Evolutionary conservation across 257 asterid species (phyloP), one percentile per base, ranked within the genome.

Genomic region (Solanum chmielewskii): DNA sequence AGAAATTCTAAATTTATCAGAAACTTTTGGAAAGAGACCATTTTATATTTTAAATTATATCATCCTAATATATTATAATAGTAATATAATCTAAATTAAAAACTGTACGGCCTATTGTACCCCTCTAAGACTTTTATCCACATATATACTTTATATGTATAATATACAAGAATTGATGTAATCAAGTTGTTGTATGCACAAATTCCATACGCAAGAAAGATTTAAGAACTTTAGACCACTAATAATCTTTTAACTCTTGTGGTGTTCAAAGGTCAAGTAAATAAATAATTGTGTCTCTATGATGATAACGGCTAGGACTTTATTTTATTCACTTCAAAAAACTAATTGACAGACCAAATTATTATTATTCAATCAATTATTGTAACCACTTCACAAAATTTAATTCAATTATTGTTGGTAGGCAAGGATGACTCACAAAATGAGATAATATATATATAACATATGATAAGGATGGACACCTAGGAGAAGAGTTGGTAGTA

Each of bases 351-450:
- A 13, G 25, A 71, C 45, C 45, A 18, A 70, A 33, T 9, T 35
- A 33, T 18, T 71, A 9, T 59, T 71, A 6, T 71, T 71, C 27
- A 35, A 71, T 76, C 59, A 42, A 42, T 76, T 76, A 76, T 76
- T 76, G 83, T 42, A n/a, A n/a, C 60, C 60, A 76, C 35, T 75
- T 74, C 14, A 23, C 59, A 75, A 75, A 75, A 75, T 74, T 74
- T 21, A 74, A 74, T 23, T 75, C 31, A 41, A 75, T 75, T 75
- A 75, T 75, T 76, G 59, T 75, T 42, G 37, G 60, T 20, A 76
- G 60, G 20, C 62, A 86, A 90, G 47, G 49, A 45, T 3, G 91
- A 88, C 86, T 83, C 89, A 23, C 33, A 3, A 23, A 75, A 75
- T 21, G 56, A 75, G 21, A 75, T 11, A 74, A 74, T 16, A 15